Base-by-base conservation (phyloP, 1,284 basidiomycete genomes). In the Trichosporon sp. region DNA sequence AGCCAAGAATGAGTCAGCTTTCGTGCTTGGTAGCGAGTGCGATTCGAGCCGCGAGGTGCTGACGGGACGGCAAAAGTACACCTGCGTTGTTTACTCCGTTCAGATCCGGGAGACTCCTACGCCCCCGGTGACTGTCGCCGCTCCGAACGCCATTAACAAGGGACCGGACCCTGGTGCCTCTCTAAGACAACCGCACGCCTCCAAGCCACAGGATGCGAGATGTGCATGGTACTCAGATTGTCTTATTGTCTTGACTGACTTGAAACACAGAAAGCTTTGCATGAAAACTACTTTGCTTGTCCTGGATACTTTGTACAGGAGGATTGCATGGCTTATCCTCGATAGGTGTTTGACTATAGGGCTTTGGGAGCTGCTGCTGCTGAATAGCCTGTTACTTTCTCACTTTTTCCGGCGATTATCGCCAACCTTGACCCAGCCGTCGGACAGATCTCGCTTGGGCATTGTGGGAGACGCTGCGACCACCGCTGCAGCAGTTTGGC, bases 351-450 rank as follows among this genome's bases (percentile, higher is more conserved):
- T n/a, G 40, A n/a, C 13, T 10, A 21, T 44, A 6, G 7, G 19
- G 19, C 40, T 23, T 19, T 44, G 40, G 32, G 40, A 4, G 19
- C 19, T 44, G 8, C 40, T 40, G 37, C 7, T 44, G 40, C 9
- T n/a, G n/a, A n/a, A n/a, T n/a, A n/a, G n/a, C n/a, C n/a, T n/a
- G n/a, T 5, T 44, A 44, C 19, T 19, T 37, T 37, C 14, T 36
- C 58, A 59, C 57, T 63, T 58, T 57, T 63, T 63, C 2, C 61
- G 61, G 40, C 56, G 61, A 25, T 14, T 32, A 23, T 23, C 59
- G 4, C 59, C 46, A 14, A 66, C 61, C 7, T 61, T 66, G 16
- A 61, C 63, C 65, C 65, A 66, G 11, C 65, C 65, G n/a, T 60
- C 61, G 13, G 44, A 13, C 6, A 11, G 3, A 5, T 31, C 25